Evolutionary conservation across 2,329 filamentous ascomycete species (phyloP).

Genomic region (Fusarium floridanum): DNA sequence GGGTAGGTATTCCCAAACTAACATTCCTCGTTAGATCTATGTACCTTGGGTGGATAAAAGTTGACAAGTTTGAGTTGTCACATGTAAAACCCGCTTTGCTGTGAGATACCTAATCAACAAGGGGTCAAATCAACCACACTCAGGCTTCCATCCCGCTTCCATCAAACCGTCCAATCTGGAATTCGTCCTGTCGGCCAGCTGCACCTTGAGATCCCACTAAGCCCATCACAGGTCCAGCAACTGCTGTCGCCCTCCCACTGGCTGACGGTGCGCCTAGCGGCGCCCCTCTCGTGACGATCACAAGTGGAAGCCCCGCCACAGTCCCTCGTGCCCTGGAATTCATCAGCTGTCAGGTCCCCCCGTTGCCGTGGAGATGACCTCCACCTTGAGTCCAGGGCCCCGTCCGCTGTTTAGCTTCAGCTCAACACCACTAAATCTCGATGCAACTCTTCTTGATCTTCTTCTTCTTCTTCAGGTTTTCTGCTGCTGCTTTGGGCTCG

Average conservation of each 20-base stretch:
- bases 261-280: neutral
- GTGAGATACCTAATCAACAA: neutral
- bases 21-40: neutral
- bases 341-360: neutral
- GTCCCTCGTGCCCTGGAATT: constrained; percentile 10
- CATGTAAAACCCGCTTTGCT: neutral
- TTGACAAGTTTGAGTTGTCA: neutral
- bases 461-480: constrained; percentile 15
- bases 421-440: neutral
- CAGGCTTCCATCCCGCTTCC: constrained; percentile 9
- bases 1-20: neutral
- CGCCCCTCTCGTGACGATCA: constrained; percentile 13
- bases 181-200: constrained; percentile 6
- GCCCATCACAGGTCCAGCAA: constrained; percentile 8
- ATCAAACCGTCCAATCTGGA: constrained; percentile 1
- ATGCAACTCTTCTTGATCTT: constrained; percentile 19
- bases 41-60: neutral
- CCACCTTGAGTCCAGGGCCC: neutral
- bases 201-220: constrained; percentile 24
- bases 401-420: neutral
- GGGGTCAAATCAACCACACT: neutral
- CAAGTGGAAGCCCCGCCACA: neutral
- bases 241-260: neutral
- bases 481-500: constrained; percentile 22
- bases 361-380: constrained; percentile 34